Conservation (phyloP, 345 rosid genomes). For the Citrus inodora region DNA sequence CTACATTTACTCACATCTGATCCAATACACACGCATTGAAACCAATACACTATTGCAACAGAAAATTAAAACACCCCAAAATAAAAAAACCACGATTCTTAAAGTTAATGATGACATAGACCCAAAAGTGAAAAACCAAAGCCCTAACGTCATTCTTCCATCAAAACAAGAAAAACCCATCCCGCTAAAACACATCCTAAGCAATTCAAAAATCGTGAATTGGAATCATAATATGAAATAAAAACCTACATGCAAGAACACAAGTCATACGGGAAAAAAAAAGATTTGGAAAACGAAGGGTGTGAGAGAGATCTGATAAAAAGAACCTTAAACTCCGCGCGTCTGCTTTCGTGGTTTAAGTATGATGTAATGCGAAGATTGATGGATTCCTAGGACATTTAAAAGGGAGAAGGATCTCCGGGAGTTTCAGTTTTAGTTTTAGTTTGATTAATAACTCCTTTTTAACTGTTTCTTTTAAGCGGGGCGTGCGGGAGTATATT, state of each 20-base stretch:
- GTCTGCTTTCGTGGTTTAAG: background rate
- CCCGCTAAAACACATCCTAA: background rate
- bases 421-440: background rate
- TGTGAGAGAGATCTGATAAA: constrained; percentile 8
- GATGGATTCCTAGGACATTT: background rate
- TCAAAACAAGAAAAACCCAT: constrained; percentile 2
- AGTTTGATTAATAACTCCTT: background rate
- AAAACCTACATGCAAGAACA: background rate
- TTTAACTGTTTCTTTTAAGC: background rate
- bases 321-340: constrained; percentile 1
- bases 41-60: background rate
- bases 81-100: background rate
- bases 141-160: constrained; percentile 1
- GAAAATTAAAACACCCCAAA: background rate
- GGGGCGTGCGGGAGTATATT: background rate
- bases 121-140: background rate
- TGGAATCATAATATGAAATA: background rate
- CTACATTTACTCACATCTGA: background rate
- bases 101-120: background rate
- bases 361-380: background rate
- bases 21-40: background rate
- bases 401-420: background rate
- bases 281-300: background rate
- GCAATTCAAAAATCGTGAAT: background rate
- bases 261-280: background rate